Evolutionary conservation across 2,329 filamentous ascomycete genomes (phyloP).

Genomic region (Neofusicoccum kwambonambiense): DNA sequence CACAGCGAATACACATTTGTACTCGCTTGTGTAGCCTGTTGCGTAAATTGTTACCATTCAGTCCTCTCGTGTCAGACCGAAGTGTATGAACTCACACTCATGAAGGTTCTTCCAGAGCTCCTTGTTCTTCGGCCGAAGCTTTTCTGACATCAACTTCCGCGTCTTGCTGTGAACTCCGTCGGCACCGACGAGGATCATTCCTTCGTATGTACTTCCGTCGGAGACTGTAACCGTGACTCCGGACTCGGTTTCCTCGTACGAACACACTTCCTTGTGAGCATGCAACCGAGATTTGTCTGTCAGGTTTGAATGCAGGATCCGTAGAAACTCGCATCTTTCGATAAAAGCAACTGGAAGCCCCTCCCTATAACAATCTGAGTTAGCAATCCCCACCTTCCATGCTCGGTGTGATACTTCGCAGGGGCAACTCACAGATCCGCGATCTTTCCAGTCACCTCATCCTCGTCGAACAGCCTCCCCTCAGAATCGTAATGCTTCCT

Average conservation of each 20-base stretch:
- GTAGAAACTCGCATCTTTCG: background rate
- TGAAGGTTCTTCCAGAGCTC: too few species aligned
- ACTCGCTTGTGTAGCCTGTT: background rate
- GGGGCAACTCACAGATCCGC: background rate
- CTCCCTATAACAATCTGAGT: background rate
- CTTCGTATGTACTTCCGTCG: too few species aligned
- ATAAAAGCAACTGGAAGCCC: background rate
- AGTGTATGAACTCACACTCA: too few species aligned
- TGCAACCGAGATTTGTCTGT: background rate
- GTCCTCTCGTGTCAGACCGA: too few species aligned
- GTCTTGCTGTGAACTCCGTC: conserved; percentile 12
- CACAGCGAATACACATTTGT: background rate
- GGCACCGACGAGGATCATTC: conserved; percentile 3
- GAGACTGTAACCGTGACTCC: too few species aligned
- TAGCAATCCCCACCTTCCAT: background rate
- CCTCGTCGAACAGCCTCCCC: background rate
- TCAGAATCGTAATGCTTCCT: background rate
- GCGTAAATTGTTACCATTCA: background rate
- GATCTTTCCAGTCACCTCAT: background rate
- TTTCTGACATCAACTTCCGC: background rate
- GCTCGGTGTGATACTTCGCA: too few species aligned
- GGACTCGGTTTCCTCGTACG: too few species aligned
- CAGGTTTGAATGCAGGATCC: background rate
- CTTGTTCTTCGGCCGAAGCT: too few species aligned
- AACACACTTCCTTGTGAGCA: too few species aligned